Percentiles rank a stretch among this genome's conserved stretches.
These are phyloP conservation scores for Lyophyllum atratum DNA, from an alignment of 768 basidiomycete genomes.

Conservation along the genomic window DNA sequence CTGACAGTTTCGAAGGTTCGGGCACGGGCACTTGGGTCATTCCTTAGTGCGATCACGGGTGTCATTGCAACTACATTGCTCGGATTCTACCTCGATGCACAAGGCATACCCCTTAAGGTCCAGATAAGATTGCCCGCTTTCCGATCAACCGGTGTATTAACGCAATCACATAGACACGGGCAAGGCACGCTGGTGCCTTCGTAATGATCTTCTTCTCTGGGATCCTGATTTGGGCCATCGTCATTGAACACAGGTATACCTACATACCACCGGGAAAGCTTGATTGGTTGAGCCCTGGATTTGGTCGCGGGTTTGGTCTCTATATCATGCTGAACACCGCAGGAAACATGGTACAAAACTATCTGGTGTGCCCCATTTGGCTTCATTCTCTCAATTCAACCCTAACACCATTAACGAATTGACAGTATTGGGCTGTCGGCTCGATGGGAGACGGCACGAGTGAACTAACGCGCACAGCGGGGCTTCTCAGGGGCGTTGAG, in stretches of 20 bases:
- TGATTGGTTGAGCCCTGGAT: slow-evolving; percentile 11
- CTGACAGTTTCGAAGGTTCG: slow-evolving; percentile 13
- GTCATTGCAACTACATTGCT: slow-evolving; percentile 14
- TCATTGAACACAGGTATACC: slow-evolving; percentile 9
- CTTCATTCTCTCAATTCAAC: background rate
- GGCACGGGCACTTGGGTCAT: slow-evolving; percentile 17
- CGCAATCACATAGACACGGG: slow-evolving; percentile 3
- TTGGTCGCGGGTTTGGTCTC: slow-evolving; percentile 13
- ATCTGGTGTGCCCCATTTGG: slow-evolving; percentile 7
- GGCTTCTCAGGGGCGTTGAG: slow-evolving; percentile 13
- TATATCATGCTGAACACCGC: slow-evolving; percentile 15
- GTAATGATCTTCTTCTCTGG: slow-evolving; percentile 13
- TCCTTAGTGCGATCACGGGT: slow-evolving; percentile 19
- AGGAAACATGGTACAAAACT: slow-evolving; percentile 17
- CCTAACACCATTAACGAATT: background rate
- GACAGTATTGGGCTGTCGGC: slow-evolving; percentile 15
- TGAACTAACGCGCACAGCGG: slow-evolving; percentile 12
- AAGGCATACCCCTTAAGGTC: background rate
- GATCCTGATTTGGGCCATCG: slow-evolving; percentile 12
- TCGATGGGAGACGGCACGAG: slow-evolving; percentile 7
- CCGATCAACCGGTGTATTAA: background rate
- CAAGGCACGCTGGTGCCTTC: slow-evolving; percentile 4
- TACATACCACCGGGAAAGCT: slow-evolving; percentile 13
- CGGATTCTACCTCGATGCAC: background rate
- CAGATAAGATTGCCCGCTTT: background rate